Conservation (phyloP, 2,329 filamentous ascomycete species). For the Phialophora expanda region DNA sequence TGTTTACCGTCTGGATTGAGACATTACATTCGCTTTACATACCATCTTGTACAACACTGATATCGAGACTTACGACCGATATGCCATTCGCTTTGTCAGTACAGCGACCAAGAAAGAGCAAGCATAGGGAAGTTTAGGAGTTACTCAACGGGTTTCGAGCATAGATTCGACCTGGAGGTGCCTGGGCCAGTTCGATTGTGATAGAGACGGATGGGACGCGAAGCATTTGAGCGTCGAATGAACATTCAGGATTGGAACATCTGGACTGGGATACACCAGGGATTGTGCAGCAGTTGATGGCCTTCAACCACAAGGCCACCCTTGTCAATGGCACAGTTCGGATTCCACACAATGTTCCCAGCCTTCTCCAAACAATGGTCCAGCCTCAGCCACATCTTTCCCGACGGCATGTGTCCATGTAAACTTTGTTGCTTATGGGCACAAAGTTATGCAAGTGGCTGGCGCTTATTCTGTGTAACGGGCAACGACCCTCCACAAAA, state of each 20-base stretch:
- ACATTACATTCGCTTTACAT: slow-evolving; percentile 34
- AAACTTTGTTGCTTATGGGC: not conserved
- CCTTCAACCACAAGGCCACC: not conserved
- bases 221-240: not conserved
- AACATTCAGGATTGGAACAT: not conserved
- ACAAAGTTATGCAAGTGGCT: not conserved
- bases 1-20: slow-evolving; percentile 30
- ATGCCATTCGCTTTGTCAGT: slow-evolving; percentile 35
- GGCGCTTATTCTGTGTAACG: slow-evolving; percentile 4
- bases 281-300: not conserved
- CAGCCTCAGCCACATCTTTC: slow-evolving; percentile 3
- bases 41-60: slow-evolving; percentile 31
- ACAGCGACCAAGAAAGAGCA: slow-evolving; percentile 15
- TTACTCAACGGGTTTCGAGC: slow-evolving; percentile 6
- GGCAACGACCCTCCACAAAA: not conserved
- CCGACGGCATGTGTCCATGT: not conserved
- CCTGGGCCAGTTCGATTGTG: not conserved
- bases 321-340: not conserved
- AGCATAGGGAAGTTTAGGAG: slow-evolving; percentile 2
- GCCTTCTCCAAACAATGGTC: not conserved
- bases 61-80: slow-evolving; percentile 36
- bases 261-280: not conserved
- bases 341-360: not conserved
- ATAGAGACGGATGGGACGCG: not conserved
- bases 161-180: not conserved